Conservation (phyloP, 2,329 filamentous ascomycete species). For the Dothideomycetes sp. region DNA sequence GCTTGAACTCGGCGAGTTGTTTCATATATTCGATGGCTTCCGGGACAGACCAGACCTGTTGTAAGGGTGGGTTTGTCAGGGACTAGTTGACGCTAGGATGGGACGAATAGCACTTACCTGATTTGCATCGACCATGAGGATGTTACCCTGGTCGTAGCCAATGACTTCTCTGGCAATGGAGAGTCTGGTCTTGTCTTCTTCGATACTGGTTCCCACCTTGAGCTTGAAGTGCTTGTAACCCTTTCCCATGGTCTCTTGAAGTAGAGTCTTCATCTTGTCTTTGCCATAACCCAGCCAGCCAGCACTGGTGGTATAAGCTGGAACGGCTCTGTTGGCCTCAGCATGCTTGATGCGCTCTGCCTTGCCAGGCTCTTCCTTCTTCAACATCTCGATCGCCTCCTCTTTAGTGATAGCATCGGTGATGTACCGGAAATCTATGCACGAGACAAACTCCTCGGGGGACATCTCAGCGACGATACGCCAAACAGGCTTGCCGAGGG, state of each 20-base stretch:
- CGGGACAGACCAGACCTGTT: conserved; percentile 72
- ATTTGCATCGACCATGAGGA: conserved; percentile 90
- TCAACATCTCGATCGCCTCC: conserved; percentile 66
- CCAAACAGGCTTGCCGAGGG: conserved; percentile 80
- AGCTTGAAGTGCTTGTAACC: conserved; percentile 86
- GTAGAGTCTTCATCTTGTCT: conserved; percentile 70
- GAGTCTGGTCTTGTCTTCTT: conserved; percentile 62
- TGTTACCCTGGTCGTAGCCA: conserved; percentile 71
- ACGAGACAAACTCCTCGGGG: conserved; percentile 74
- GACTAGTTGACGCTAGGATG: neutral
- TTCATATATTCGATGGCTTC: conserved; percentile 85
- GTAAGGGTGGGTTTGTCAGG: neutral
- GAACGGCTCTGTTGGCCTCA: conserved; percentile 63
- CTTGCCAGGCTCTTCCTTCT: conserved; percentile 58
- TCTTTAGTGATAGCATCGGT: conserved; percentile 84
- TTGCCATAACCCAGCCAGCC: conserved; percentile 89
- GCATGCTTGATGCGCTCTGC: conserved; percentile 63
- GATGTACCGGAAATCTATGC: conserved; percentile 93
- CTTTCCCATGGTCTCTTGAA: conserved; percentile 63
- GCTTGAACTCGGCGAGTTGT: conserved; percentile 70
- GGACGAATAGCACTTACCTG: conserved; percentile 45
- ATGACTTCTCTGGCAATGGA: conserved; percentile 69
- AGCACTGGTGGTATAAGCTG: conserved; percentile 82
- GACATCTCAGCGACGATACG: conserved; percentile 82
- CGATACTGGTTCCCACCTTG: conserved; percentile 70